Evolutionary conservation across 2,329 filamentous ascomycete genomes (phyloP), one percentile per base, ranked within the genome.

Genomic region (Colletotrichum cereale): DNA sequence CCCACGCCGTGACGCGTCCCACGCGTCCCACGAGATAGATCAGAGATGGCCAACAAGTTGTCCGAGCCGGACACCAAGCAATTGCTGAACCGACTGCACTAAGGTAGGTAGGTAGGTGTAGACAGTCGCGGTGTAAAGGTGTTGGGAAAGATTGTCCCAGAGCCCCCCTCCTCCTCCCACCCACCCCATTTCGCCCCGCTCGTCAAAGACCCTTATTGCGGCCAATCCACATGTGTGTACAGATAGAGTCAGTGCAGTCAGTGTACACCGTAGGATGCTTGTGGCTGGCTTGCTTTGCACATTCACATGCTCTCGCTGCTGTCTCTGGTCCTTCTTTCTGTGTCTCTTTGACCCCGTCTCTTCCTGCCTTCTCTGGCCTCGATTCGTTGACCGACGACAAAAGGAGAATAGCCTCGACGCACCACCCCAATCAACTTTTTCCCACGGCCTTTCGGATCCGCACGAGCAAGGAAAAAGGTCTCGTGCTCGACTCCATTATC

Each of bases 381-480:
- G 38, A 58, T 68, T 48, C 53, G 26, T 68, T 58, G 63, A 71
- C 68, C 68, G 65, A 68, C 65, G 64, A 63, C 68, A n/a, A 71
- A 71, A 71, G 65, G n/a, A 63, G 65, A 47, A 63, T 71, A 71
- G 68, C 6, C 65, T 60, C 44, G 18, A 47, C 58, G 55, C 68
- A 58, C 68, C 48, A 44, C 57, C 57, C 40, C 56, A 63, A 62
- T 55, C 10, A 24, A 8, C 24, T 26, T 56, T 52, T 53, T 62
- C 48, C 36, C 36, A 40, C n/a, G 29, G 48, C 29, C 29, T 62
- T 71, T 55, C 34, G 63, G 62, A 50, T 62, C 48, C 61, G 55
- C 70, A 66, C 66, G 48, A 72, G 68, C 57, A 68, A 60, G 58
- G 65, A 44, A 71, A 68, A 31, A 63, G 68, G 68, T 71, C 68